Evolutionary conservation across 2,329 filamentous ascomycete genomes (phyloP), one percentile per base, ranked within the genome.

Genomic region (Periconia digitata): DNA sequence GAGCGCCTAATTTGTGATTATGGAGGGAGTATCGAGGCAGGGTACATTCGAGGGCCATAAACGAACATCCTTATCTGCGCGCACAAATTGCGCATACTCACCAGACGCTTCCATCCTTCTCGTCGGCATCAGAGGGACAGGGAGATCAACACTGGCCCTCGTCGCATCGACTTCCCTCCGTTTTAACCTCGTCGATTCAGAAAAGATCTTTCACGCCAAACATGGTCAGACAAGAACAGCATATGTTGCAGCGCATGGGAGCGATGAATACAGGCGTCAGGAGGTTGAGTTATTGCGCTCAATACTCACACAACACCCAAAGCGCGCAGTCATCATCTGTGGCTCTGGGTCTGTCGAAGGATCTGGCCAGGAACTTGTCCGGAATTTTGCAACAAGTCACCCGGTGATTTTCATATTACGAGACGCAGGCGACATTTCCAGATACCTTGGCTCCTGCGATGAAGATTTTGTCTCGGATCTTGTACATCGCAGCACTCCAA

Each of bases 131-230:
- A 82, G 86, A 13, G 88, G 87, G 10, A 83, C 85, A 6, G 88
- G 88, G 15, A 91, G 91, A 69, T 87, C 86, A 1, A 90, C 86
- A 1, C 74, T 92, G 10, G 88, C 85, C 13, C 81, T 92, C 40
- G 89, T 92, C 52, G 85, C 87, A 5, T 87, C 87, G 0, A 84
- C 84, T 6, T 85, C 86, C 40, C 83, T 88, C 67, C 82, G 83
- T 44, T 78, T 85, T 36, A 83, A 82, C 44, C 76, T 91, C 2
- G 74, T 91, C 45, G 87, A 91, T 53, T 79, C 85, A 27, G 87
- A 91, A 54, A 78, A 79, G 34, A 78, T 79, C 39, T 92, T 92
- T 56, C 79, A 85, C 35, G 80, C 87, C 43, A 72, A 76, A 3
- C 84, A 82, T 0, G 84, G 85, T 8, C 72, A 82, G 13, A 83